Evolutionary conservation across 2,329 filamentous ascomycete species (phyloP), one percentile per base, ranked within the genome.

Genomic region (Exophiala sp.): DNA sequence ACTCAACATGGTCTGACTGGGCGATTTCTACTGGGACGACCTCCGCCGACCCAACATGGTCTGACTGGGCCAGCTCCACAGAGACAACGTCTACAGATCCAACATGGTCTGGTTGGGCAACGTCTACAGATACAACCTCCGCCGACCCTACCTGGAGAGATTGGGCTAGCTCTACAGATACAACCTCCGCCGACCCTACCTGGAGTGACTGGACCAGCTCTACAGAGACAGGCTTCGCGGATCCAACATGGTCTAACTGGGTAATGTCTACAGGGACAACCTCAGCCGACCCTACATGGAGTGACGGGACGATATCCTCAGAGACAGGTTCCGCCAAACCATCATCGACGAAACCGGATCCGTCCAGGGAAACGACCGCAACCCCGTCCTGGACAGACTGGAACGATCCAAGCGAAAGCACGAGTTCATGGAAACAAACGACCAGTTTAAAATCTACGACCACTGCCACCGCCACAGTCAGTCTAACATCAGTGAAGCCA

Each of bases 1-100:
- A 36, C 34, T 10, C 34, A 3, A 36, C 34, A 3, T 55, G 53
- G 53, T 18, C n/a, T 32, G 53, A 52, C 18, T 55, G 53, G 53
- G 45, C 46, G 5, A 47, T 39, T 11, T 47, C 55, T n/a, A 21
- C 34, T 6, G 40, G 42, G 12, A 36, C 33, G 11, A 16, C 10
- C 11, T 40, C 36, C 14, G 18, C 47, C 3, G 34, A 36, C 10
- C 35, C 35, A 12, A 38, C 35, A 12, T 38, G 35, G 35, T 12
- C 11, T 38, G 35, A 38, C 14, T 38, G 35, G 35, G 35, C 35
- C 5, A 16, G 5, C 14, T 38, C 35, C 5, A 38, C 35, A 3
- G 14, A 12, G 35, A 38, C 35, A 38, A 38, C 35, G 6, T 16
- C 35, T 12, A 10, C 35, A 10, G 35, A 38, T 38, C 35, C 35